Evolutionary conservation across 2,329 filamentous ascomycete species (phyloP).

Genomic region (Fusarium dimerum): DNA sequence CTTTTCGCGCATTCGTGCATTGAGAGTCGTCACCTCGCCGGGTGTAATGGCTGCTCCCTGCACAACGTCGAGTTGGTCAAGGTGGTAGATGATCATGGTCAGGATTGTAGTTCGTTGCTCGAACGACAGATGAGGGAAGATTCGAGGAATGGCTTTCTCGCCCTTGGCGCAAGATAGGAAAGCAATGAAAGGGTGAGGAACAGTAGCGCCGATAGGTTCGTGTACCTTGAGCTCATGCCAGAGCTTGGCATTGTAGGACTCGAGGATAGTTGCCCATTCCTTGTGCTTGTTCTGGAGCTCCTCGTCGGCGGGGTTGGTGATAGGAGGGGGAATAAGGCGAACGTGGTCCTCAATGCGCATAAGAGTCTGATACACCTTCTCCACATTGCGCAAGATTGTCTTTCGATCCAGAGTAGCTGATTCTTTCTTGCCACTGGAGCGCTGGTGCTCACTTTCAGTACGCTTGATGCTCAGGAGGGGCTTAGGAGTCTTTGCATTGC

Average conservation of each 20-base stretch:
- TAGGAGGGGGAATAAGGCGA: slow-evolving; percentile 68
- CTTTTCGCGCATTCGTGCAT: slow-evolving; percentile 80
- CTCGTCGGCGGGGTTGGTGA: slow-evolving; percentile 58
- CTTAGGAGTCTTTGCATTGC: slow-evolving; percentile 96
- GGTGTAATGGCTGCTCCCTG: slow-evolving; percentile 73
- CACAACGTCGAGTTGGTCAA: slow-evolving; percentile 90
- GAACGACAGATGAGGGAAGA: slow-evolving; percentile 90
- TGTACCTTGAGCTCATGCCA: slow-evolving; percentile 91
- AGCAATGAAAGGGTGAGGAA: slow-evolving; percentile 90
- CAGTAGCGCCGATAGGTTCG: slow-evolving; percentile 78
- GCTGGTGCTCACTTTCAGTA: slow-evolving; percentile 64
- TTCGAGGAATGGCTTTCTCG: slow-evolving; percentile 91
- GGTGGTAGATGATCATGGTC: slow-evolving; percentile 92
- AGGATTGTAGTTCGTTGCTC: slow-evolving; percentile 93
- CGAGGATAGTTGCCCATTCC: slow-evolving; percentile 65
- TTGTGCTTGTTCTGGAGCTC: slow-evolving; percentile 73
- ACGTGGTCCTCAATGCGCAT: slow-evolving; percentile 96
- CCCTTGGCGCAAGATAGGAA: slow-evolving; percentile 94
- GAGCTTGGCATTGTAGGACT: slow-evolving; percentile 73
- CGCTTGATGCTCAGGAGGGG: slow-evolving; percentile 95
- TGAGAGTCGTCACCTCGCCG: slow-evolving; percentile 71
- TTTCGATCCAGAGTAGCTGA: slow-evolving; percentile 71
- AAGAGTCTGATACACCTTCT: slow-evolving; percentile 81
- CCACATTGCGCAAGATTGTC: slow-evolving; percentile 80
- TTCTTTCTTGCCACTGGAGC: slow-evolving; percentile 50